Evolutionary conservation across 768 basidiomycete species (phyloP).

Genomic region (Gyrodon lividus): DNA sequence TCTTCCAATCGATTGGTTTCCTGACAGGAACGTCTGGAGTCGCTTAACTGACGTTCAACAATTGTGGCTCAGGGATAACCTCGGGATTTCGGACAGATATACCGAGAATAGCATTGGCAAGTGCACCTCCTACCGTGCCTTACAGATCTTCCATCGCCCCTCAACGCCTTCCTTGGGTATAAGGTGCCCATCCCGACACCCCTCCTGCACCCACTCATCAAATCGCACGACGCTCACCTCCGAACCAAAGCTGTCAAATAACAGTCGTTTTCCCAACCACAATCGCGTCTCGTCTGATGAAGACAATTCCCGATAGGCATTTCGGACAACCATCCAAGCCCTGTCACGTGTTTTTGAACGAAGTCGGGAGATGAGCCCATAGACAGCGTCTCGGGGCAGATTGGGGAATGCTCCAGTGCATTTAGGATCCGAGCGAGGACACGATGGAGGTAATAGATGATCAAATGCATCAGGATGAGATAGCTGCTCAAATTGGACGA

Average conservation of each 20-base stretch:
- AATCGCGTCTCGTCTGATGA: constrained; percentile 36
- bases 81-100: background rate
- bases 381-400: constrained; percentile 43
- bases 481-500: constrained; percentile 48
- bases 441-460: constrained; percentile 16
- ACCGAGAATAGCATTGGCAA: background rate
- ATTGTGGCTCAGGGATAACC: background rate
- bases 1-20: too few species aligned
- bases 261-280: constrained; percentile 53
- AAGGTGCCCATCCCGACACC: constrained; percentile 44
- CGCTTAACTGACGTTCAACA: too few species aligned
- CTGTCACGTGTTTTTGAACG: constrained; percentile 49
- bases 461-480: constrained; percentile 33
- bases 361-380: constrained; percentile 44
- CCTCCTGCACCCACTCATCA: constrained; percentile 54
- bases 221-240: constrained; percentile 30
- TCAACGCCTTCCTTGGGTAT: constrained; percentile 55
- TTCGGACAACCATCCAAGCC: constrained; percentile 60
- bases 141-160: constrained; percentile 63
- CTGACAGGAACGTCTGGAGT: too few species aligned
- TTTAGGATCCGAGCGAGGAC: constrained; percentile 1
- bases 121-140: constrained; percentile 34
- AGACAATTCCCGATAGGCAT: constrained; percentile 61
- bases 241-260: constrained; percentile 38
- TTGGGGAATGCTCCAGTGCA: constrained; percentile 6